Percentiles rank a stretch among this genome's conserved stretches.
Conservation (phyloP, 306 rosid species). For the Glycyrrhiza uralensis region DNA sequence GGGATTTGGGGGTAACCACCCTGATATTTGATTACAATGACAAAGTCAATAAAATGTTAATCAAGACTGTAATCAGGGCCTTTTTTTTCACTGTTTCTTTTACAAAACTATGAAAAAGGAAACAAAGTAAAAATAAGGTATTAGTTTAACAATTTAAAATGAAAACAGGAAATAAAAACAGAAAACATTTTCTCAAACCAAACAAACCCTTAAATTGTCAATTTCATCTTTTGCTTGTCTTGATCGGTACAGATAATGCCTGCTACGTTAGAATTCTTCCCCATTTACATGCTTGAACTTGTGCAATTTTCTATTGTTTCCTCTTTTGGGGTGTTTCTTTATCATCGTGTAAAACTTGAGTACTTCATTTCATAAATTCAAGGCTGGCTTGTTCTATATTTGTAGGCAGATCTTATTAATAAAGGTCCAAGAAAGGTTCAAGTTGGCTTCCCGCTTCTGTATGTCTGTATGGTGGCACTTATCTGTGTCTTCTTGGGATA, state of each 20-base stretch:
- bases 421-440: slow-evolving; percentile 51
- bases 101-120: too few relatives aligned
- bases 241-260: background rate
- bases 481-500: slow-evolving; percentile 63
- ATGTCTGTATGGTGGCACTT: slow-evolving; percentile 79
- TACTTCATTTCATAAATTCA: slow-evolving; percentile 13
- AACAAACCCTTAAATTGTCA: slow-evolving; percentile 8
- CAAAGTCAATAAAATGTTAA: background rate
- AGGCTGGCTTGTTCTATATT: background rate
- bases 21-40: background rate
- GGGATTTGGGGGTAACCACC: background rate
- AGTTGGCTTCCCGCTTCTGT: slow-evolving; percentile 74
- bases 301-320: background rate
- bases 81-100: too few relatives aligned
- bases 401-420: slow-evolving; percentile 60
- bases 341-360: background rate
- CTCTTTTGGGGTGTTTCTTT: background rate
- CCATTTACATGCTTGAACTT: slow-evolving; percentile 6
- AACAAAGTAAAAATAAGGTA: too few relatives aligned
- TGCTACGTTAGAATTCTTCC: slow-evolving; percentile 1
- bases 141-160: too few relatives aligned
- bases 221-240: background rate
- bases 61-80: background rate
- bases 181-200: too few relatives aligned
- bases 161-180: too few relatives aligned